Evolutionary conservation across 2,329 filamentous ascomycete genomes (phyloP), one percentile per base, ranked within the genome.

Genomic region (Periconia macrospinosa): DNA sequence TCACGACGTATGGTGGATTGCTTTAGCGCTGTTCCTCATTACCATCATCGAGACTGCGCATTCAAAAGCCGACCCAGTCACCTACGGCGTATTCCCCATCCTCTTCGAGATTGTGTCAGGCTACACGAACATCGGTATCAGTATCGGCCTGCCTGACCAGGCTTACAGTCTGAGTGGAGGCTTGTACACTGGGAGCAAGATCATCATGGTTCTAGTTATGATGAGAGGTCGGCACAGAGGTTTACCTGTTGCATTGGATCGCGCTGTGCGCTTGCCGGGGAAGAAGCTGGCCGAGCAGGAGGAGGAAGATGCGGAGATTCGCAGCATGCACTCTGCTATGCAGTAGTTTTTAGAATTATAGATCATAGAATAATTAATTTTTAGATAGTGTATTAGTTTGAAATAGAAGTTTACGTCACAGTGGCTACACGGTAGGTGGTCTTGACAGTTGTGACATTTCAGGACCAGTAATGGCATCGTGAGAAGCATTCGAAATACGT

Each of bases 1-100:
- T 7, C 58, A 62, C 54, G 61, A 64, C 45, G 60, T 64, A 30
- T 64, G 61, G 61, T 64, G 58, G 58, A 61, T 64, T 19, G 58
- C 60, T 5, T 49, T 64, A 6, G 61, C 60, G 6, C 57, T 64
- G 3, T 64, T 64, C 47, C 52, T 64, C 41, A 64, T 64, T 47
- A 61, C 61, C 5, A 49, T 64, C 35, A 64, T 64, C 47, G 61
- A 64, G 42, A 62, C 60, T 30, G 58, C 57, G 18, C 60, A 64
- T 41, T 64, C 61, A n/a, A 61, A 57, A 27, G 56, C 50, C 27
- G 56, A 64, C 35, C 60, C 60, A 11, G 50, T 52, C 30, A 59
- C 59, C 18, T 64, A 61, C 52, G 62, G 60, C 47, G 60, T 64
- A 1, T 64, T 64, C 17, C 61, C 45, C 6, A 61, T 64, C 30